phyloP scores from a whole-genome alignment of 2,329 filamentous ascomycete species.

The Seiridium cupressi region DNA sequence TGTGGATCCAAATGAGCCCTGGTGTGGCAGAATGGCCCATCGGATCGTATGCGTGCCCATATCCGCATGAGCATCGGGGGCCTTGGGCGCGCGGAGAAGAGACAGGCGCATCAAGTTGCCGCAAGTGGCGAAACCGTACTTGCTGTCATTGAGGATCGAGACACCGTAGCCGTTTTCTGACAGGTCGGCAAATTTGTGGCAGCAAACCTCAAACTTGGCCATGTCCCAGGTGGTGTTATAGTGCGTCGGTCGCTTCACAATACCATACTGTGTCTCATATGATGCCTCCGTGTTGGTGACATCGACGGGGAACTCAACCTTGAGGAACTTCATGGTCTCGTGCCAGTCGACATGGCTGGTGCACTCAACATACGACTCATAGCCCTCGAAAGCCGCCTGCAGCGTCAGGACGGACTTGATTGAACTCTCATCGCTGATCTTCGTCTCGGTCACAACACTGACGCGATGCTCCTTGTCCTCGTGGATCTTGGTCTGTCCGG shows the following conservation, averaged over 20 bases:
- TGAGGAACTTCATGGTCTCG: conserved; percentile 96
- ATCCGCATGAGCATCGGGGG: conserved; percentile 88
- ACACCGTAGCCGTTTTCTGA: conserved; percentile 88
- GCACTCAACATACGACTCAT: conserved; percentile 72
- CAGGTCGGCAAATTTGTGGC: conserved; percentile 90
- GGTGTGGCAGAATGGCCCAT: conserved; percentile 87
- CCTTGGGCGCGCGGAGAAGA: conserved; percentile 83
- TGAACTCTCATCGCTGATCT: conserved; percentile 84
- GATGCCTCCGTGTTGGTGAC: conserved; percentile 87
- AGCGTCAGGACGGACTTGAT: conserved; percentile 84
- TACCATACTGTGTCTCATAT: conserved; percentile 93
- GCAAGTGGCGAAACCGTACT: conserved; percentile 90
- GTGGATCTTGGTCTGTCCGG: conserved; percentile 66
- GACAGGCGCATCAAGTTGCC: conserved; percentile 89
- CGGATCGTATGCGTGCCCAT: conserved; percentile 88
- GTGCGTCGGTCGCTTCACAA: conserved; percentile 86
- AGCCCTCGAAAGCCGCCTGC: conserved; percentile 62
- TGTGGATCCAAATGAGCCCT: conserved; percentile 65
- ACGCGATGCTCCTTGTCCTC: conserved; percentile 74
- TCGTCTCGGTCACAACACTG: conserved; percentile 78
- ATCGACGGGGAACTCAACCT: conserved; percentile 96
- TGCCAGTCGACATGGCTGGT: conserved; percentile 92
- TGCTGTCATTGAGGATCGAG: conserved; percentile 90
- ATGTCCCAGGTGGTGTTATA: conserved; percentile 98
- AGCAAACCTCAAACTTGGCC: conserved; percentile 97